Evolutionary conservation across 2,329 filamentous ascomycete species (phyloP).

Genomic region (Epicoccum sorghinum): DNA sequence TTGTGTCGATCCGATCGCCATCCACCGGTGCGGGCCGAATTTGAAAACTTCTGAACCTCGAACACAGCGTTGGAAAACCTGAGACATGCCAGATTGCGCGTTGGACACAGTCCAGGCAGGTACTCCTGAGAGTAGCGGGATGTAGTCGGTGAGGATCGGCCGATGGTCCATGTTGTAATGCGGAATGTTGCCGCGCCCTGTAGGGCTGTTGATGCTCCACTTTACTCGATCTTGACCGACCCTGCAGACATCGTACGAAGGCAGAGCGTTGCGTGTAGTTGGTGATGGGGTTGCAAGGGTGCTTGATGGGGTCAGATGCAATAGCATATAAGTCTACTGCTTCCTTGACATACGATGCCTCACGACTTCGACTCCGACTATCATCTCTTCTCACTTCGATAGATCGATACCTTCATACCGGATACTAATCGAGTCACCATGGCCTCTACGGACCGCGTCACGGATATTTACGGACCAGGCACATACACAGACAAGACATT

Average conservation of each 20-base stretch:
- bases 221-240: not conserved
- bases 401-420: not conserved
- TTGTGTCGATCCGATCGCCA: constrained; percentile 12
- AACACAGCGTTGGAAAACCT: not conserved
- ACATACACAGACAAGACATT: constrained; percentile 49
- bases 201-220: constrained; percentile 4
- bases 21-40: constrained; percentile 14
- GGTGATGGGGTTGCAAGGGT: not conserved
- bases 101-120: not conserved
- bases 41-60: not conserved
- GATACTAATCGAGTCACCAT: constrained; percentile 1
- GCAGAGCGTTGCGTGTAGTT: not conserved
- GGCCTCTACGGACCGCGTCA: constrained; percentile 6
- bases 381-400: too few relatives aligned
- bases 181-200: constrained; percentile 8
- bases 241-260: constrained; percentile 11
- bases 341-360: not conserved
- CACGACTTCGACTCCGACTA: too few relatives aligned
- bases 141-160: constrained; percentile 7
- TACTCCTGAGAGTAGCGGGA: not conserved
- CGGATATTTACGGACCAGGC: constrained; percentile 49
- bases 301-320: not conserved
- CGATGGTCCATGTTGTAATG: not conserved
- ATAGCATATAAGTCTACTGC: not conserved
- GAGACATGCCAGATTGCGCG: not conserved